Conservation (phyloP, 345 rosid species). For the Sisymbrium irio region DNA sequence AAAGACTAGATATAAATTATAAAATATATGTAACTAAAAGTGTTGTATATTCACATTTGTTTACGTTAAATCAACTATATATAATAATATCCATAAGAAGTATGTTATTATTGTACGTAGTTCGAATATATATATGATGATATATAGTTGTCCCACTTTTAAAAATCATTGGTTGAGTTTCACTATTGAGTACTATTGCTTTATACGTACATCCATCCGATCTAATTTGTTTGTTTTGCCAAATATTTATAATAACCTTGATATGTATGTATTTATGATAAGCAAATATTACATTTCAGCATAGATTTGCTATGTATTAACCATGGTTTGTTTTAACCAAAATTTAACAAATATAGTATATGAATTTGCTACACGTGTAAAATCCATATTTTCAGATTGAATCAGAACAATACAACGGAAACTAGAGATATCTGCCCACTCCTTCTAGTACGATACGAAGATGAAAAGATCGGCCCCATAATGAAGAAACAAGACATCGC, state of each 20-base stretch:
- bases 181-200: not conserved
- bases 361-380: not conserved
- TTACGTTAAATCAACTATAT: not conserved
- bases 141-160: not conserved
- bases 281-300: not conserved
- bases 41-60: not conserved
- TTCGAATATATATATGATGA: not conserved
- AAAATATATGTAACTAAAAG: not conserved
- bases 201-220: not conserved
- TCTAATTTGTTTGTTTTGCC: not conserved
- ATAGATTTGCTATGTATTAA: not conserved
- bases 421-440: not conserved
- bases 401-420: not conserved
- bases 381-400: not conserved
- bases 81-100: not conserved
- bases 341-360: not conserved
- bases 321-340: not conserved
- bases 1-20: no score
- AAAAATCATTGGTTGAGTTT: not conserved
- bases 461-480: slow-evolving; percentile 17
- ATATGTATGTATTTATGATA: not conserved
- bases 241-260: not conserved
- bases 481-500: slow-evolving; percentile 16
- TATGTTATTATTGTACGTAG: not conserved
- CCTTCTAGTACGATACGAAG: slow-evolving; percentile 11